These are phyloP conservation scores for Hymenochaete sp. DNA, from an alignment of 1,284 basidiomycete genomes.

Conservation along the genomic window DNA sequence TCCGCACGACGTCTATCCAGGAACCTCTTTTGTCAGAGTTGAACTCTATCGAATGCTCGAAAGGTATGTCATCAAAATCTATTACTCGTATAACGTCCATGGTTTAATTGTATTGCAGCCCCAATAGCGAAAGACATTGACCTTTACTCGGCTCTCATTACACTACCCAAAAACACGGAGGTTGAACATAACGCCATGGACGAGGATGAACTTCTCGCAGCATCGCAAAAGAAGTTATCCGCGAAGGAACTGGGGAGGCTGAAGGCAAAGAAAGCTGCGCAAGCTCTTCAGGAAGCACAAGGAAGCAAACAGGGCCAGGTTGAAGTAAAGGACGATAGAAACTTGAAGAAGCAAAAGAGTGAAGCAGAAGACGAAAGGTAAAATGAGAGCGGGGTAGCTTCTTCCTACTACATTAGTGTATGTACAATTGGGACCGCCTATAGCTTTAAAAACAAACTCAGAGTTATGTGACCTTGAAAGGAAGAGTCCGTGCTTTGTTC, in stretches of 20 bases:
- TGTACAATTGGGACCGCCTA: too few relatives aligned
- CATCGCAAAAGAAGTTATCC: constrained; percentile 24
- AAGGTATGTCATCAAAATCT: constrained; percentile 8
- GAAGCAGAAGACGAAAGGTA: not conserved
- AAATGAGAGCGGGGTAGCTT: not conserved
- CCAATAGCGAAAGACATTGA: constrained; percentile 43
- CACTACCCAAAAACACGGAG: constrained; percentile 56
- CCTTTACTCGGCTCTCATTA: constrained; percentile 48
- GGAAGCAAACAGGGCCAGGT: not conserved
- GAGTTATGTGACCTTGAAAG: too few relatives aligned
- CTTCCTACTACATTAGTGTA: too few relatives aligned
- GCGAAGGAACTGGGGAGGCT: constrained; percentile 42
- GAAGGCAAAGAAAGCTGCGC: constrained; percentile 36
- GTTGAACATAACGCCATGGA: constrained; percentile 36
- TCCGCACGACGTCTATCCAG: constrained; percentile 4
- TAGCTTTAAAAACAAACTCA: too few relatives aligned
- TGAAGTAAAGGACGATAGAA: not conserved
- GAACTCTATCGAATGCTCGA: constrained; percentile 12
- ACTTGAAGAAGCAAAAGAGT: not conserved
- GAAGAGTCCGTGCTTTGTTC: too few relatives aligned
- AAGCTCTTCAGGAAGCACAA: constrained; percentile 6
- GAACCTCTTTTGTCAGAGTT: constrained; percentile 14
- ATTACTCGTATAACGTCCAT: not conserved
- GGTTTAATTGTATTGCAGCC: constrained; percentile 32
- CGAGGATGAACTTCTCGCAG: constrained; percentile 21